phyloP scores from a whole-genome alignment of 2,329 filamentous ascomycete species.

The Thyridium curvatum region DNA sequence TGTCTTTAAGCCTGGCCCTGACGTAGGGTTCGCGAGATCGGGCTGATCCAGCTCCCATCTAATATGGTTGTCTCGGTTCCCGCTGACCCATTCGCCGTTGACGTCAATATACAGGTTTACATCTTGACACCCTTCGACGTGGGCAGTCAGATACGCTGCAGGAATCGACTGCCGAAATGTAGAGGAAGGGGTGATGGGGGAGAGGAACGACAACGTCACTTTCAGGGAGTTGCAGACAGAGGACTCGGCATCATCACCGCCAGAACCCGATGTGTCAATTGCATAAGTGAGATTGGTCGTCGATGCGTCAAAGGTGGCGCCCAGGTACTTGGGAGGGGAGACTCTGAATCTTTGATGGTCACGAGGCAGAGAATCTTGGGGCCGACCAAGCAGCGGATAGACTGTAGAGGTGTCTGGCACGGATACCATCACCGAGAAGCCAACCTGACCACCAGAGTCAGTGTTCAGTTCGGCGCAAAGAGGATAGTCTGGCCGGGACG shows the following conservation, averaged over 20 bases:
- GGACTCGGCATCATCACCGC: conserved; percentile 3
- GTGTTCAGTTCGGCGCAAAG: too few species aligned
- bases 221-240: conserved; percentile 20
- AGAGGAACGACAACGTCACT: conserved; percentile 53
- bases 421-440: conserved; percentile 43
- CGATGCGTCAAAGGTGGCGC: conserved; percentile 14
- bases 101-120: conserved; percentile 61
- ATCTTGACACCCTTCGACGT: conserved; percentile 60
- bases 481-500: conserved; percentile 3
- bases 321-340: conserved; percentile 25
- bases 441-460: conserved; percentile 25
- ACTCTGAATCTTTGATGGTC: conserved; percentile 27
- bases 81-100: conserved; percentile 78
- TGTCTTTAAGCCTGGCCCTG: conserved; percentile 45
- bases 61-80: conserved; percentile 62
- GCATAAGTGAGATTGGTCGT: conserved; percentile 32
- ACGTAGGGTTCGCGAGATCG: conserved; percentile 24
- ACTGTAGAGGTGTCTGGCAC: conserved; percentile 33
- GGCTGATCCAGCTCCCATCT: conserved; percentile 58
- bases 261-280: conserved; percentile 14
- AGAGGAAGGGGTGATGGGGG: conserved; percentile 74
- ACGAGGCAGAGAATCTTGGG: conserved; percentile 38
- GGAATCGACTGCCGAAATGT: conserved; percentile 75
- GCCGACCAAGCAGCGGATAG: conserved; percentile 44
- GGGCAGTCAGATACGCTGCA: conserved; percentile 70